Conservation (phyloP, 169 alveolate genomes). For the Plasmodium inui region DNA sequence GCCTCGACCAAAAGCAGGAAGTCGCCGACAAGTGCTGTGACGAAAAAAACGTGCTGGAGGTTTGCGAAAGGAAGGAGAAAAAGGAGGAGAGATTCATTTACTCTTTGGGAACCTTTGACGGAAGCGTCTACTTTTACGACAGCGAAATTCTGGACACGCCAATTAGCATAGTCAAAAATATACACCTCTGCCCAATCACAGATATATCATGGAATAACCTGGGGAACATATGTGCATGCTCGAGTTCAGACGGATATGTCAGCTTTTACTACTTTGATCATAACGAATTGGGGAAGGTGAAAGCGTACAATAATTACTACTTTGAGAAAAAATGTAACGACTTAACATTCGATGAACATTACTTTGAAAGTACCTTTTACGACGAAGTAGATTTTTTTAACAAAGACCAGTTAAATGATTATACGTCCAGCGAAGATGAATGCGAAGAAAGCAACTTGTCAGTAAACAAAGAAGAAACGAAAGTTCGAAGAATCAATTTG, state of each 20-base stretch:
- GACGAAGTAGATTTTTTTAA: constrained; percentile 67
- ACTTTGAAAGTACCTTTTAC: constrained; percentile 62
- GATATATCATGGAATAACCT: constrained; percentile 95
- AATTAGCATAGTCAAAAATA: constrained; percentile 91
- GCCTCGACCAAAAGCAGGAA: constrained; percentile 36
- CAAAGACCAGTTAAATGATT: constrained; percentile 55
- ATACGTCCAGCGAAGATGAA: constrained; percentile 75
- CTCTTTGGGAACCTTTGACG: constrained; percentile 91
- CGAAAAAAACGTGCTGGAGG: constrained; percentile 61
- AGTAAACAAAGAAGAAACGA: constrained; percentile 57
- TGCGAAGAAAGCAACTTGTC: constrained; percentile 15
- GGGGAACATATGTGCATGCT: constrained; percentile 91
- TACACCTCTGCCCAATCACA: constrained; percentile 94
- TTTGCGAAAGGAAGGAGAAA: constrained; percentile 80
- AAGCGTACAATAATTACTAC: constrained; percentile 66
- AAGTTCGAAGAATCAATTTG: constrained; percentile 65
- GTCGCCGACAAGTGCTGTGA: constrained; percentile 4
- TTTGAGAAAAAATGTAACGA: constrained; percentile 68
- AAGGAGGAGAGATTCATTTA: constrained; percentile 86
- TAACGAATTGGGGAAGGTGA: constrained; percentile 88
- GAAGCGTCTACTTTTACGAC: constrained; percentile 90
- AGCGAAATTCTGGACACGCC: constrained; percentile 89
- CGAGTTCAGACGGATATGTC: constrained; percentile 94
- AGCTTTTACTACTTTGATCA: constrained; percentile 88
- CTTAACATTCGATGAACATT: constrained; percentile 63